Evolutionary conservation across 2,329 filamentous ascomycete species (phyloP), one percentile per base, ranked within the genome.

Genomic region (Alternaria alternata): DNA sequence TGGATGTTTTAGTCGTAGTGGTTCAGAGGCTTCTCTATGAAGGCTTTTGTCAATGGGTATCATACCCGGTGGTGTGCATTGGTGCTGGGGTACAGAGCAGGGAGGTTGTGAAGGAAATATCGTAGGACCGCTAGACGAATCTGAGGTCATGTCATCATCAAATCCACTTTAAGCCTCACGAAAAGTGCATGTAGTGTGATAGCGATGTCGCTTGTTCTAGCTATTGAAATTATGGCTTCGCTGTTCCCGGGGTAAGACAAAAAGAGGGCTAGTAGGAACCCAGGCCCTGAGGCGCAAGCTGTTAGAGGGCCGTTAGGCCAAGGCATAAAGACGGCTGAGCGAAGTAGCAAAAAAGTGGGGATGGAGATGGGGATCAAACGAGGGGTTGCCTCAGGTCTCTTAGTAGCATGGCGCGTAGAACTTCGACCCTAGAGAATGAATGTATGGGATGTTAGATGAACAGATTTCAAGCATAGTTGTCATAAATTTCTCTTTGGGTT

Each of bases 281-380:
- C 18, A 41, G 18, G 38, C 9, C 38, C 46, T 34, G 46, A 48
- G 46, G 46, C 46, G 12, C 46, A 48, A 36, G 46, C 46, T 52
- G 34, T 38, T 1, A 41, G 34, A 52, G 36, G 22, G 18, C 2
- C 30, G 46, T 49, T 38, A 38, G 11, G 49, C 46, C 46, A 49
- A 49, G 46, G 46, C 46, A 36, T 7, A 7, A 4, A 48, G 34
- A n/a, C 28, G 30, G 30, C 30, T 18, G 22, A 26, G 30, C 14
- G 14, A 36, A n/a, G 16, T 38, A 24, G 30, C 7, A 28, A n/a
- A 16, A 42, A 42, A 24, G 39, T 24, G 30, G 14, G 7, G 20
- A 49, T 36, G 30, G 32, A 18, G 30, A 20, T 48, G 46, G 46
- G 30, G 30, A 22, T 49, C 30, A 49, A 49, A 49, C 46, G 46